Percentiles rank a stretch among this genome's conserved stretches.
Conservation (phyloP, 306 rosid species). For the Delonix regia region DNA sequence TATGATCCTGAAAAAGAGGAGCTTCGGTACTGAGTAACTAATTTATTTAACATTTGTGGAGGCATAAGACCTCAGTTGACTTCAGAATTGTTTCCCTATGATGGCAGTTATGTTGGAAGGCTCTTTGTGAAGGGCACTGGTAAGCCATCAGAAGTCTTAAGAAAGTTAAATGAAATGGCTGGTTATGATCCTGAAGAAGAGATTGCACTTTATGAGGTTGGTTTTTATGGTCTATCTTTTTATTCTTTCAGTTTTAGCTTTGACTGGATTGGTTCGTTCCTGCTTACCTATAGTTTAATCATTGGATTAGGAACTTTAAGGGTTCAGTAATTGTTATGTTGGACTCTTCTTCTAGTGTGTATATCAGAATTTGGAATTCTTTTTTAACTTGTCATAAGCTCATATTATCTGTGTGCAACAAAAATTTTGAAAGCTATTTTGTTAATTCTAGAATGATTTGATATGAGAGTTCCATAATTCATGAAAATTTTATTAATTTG, state of each 20-base stretch:
- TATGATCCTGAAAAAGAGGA: slow-evolving; percentile 60
- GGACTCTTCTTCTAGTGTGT: neutral
- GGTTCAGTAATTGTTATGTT: neutral
- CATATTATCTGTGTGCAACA: neutral
- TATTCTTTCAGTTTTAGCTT: neutral
- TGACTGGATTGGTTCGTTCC: neutral
- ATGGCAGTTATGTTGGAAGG: slow-evolving; percentile 54
- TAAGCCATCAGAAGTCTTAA: slow-evolving; percentile 46
- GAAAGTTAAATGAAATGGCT: slow-evolving; percentile 51
- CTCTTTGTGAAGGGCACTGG: slow-evolving; percentile 54
- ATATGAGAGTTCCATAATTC: neutral
- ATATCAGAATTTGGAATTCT: neutral
- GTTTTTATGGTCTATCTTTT: slow-evolving; percentile 29
- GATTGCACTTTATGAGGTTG: slow-evolving; percentile 54
- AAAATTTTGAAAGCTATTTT: neutral
- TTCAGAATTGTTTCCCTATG: slow-evolving; percentile 16
- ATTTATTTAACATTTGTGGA: neutral
- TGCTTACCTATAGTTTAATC: neutral
- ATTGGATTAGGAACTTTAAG: neutral
- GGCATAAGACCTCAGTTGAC: slow-evolving; percentile 13
- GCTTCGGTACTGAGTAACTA: slow-evolving; percentile 46
- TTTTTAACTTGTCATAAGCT: neutral
- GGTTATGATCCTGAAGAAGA: slow-evolving; percentile 56
- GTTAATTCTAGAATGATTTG: neutral
- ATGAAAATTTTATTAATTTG: neutral